A percentile compares a stretch with the other conserved stretches of the same genome.
Evolutionary conservation across 805 yeast species (phyloP).

Genomic region (Komagataella kurtzmanii): DNA sequence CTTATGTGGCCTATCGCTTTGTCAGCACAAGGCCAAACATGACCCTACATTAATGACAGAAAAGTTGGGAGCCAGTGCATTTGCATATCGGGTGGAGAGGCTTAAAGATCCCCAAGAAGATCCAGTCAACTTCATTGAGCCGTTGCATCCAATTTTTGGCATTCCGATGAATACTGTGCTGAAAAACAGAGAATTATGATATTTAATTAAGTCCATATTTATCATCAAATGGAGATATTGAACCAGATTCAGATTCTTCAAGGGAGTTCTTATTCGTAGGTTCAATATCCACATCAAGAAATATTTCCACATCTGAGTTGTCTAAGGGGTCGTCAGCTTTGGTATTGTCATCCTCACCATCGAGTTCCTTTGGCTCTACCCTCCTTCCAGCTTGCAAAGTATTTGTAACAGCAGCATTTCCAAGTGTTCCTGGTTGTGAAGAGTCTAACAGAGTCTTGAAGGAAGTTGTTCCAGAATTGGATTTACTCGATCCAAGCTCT

Average conservation of each 20-base stretch:
- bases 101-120: not conserved
- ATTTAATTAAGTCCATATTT: not conserved
- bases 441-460: not conserved
- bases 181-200: not conserved
- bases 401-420: not conserved
- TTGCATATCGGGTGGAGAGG: not conserved
- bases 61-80: not conserved
- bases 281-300: not conserved
- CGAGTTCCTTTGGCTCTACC: not conserved
- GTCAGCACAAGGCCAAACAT: conserved; percentile 24
- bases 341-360: not conserved
- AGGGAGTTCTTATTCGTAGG: not conserved
- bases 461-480: not conserved
- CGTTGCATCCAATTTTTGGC: not conserved
- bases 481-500: not conserved
- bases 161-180: not conserved
- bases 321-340: not conserved
- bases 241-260: not conserved
- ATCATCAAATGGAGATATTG: not conserved
- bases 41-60: not conserved
- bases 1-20: conserved; percentile 56
- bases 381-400: not conserved
- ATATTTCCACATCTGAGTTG: not conserved
- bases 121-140: not conserved
- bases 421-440: not conserved